Evolutionary conservation across 1,284 basidiomycete species (phyloP), one percentile per base, ranked within the genome.

Genomic region (Cutaneotrichosporon mucoides): DNA sequence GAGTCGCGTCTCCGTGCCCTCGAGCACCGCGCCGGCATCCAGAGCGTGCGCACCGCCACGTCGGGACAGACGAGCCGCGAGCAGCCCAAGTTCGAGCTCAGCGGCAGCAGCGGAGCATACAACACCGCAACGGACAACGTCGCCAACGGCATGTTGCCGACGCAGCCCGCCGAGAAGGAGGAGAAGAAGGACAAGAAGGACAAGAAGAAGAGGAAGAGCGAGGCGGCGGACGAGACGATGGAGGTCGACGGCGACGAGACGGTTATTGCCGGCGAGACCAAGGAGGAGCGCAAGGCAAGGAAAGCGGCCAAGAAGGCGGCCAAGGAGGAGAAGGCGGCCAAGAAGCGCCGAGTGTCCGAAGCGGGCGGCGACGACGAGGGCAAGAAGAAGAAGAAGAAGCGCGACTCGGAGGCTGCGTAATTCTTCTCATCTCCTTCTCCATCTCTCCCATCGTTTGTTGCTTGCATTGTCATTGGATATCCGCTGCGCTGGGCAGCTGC

Each of bases 1-100:
- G 96, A 99, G 79, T 90, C 92, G 13, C 88, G 95, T 44, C 81
- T 99, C 47, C 90, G 92, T 41, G 87, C 88, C 2, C 84, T 99
- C 49, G 94, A 99, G 75, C 83, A 88, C 71, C 87, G 90, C 64
- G 82, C 83, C 49, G 92, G 93, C 62, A 82, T 86, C 45, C 82
- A 84, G 36, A 79, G 75, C 79, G 84, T 68, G 81, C 86, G 67
- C 83, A 87, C 66, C 81, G 84, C 68, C 84, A 86, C 76, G 55
- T 64, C 69, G 43, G 77, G 76, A 45, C 81, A 82, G 37, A 83
- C 86, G 59, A 80, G 80, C 55, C 82, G 83, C 71, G 88, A 90
- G 79, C 76, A 76, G 67, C 83, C 83, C 70, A 84, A 84, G 68
- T 93, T 91, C 79, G 85, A 88, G 78, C 86, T 90, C 84, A 82